Evolutionary conservation across 164 flowering plant genomes (phyloP), one percentile per base, ranked within the genome.

Genomic region (Akebia trifoliata): DNA sequence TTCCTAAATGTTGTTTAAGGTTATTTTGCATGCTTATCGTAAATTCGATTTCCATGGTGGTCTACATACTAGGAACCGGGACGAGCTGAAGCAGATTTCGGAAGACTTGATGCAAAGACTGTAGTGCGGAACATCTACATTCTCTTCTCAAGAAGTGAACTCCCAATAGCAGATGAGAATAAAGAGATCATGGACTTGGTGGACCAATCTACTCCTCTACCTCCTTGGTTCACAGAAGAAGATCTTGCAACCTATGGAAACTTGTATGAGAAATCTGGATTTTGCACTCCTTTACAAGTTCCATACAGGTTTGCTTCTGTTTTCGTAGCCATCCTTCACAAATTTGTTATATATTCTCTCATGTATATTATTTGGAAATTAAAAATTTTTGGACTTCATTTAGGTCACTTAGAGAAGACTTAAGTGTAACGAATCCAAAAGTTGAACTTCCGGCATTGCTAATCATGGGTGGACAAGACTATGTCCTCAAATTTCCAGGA

Each of bases 161-260:
- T 76, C 18, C 81, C 70, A 20, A 51, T 75, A 11, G 83, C 82
- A 0, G 42, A 17, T 1, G 76, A 74, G 14, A 65, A 66, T 18
- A 67, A 76, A 67, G 79, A 78, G 56, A 75, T 78, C 36, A 65
- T 81, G 79, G 81, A 78, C 71, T 59, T 81, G 65, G 77, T 76
- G 9, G 63, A 75, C 20, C 70, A 73, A 36, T 71, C 78, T 37
- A 65, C 79, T 20, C 83, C 81, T 39, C 65, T 76, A 8, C 81
- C 81, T 1, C 56, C 69, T 4, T 76, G 82, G 81, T 76, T 78
- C 48, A 68, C 67, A 3, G 83, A 81, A 28, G 72, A 78, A 36
- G 81, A 78, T 56, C 74, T 78, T 1, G 12, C 59, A 15, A 64
- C 20, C 30, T 77, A 81, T 51, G 72, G 64, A 45, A 31, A 57